Percentiles rank a stretch among this genome's conserved stretches.
Conservation (phyloP, 805 yeast species). For the Lipomyces kockii region DNA sequence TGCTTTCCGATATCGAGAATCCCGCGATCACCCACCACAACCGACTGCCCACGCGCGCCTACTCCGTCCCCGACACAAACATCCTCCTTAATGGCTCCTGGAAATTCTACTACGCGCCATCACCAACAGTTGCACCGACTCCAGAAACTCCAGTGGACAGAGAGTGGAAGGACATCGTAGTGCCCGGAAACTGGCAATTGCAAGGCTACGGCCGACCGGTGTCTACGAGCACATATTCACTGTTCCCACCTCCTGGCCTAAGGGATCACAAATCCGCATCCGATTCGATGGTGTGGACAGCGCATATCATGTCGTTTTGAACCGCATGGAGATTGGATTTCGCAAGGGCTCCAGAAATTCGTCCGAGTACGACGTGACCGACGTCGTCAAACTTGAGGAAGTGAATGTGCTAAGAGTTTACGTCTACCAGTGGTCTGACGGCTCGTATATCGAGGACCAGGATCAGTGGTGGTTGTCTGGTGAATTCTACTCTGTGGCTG, state of each 20-base stretch:
- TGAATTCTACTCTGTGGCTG: not conserved
- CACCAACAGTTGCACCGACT: conserved; percentile 28
- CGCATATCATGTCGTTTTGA: conserved; percentile 46
- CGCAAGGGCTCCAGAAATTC: conserved; percentile 45
- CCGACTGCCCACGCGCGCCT: conserved; percentile 30
- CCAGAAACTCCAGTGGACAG: conserved; percentile 9
- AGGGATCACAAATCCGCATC: conserved; percentile 37
- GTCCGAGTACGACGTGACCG: conserved; percentile 44
- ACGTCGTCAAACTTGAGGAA: conserved; percentile 23
- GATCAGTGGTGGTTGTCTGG: conserved; percentile 52
- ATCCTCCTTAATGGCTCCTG: conserved; percentile 41
- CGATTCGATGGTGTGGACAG: conserved; percentile 49
- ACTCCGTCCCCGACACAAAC: conserved; percentile 19
- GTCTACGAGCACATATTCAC: conserved; percentile 43
- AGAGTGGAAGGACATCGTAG: conserved; percentile 38
- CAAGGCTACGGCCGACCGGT: conserved; percentile 50
- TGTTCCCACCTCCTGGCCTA: conserved; percentile 36
- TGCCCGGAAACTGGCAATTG: conserved; percentile 49
- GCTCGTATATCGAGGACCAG: conserved; percentile 48
- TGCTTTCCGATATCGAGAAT: conserved; percentile 24
- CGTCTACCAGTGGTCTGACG: conserved; percentile 47
- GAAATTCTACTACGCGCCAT: conserved; percentile 37
- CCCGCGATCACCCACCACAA: conserved; percentile 25
- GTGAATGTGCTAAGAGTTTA: conserved; percentile 19
- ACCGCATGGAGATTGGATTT: conserved; percentile 45